Evolutionary conservation across 1,284 basidiomycete species (phyloP).

Genomic region (Puccinia novopanici): DNA sequence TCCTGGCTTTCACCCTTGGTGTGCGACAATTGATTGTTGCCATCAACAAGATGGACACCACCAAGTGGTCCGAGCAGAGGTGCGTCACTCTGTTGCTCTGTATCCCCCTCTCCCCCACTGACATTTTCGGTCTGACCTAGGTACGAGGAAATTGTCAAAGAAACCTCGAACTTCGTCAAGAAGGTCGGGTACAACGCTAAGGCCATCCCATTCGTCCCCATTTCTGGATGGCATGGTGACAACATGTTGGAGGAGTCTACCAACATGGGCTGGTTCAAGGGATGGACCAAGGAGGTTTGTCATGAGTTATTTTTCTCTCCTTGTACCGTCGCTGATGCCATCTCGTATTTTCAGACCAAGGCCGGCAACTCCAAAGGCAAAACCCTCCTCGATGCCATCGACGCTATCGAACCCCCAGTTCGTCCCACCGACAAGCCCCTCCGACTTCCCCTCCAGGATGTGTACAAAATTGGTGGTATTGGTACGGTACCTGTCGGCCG

Average conservation of each 20-base stretch:
- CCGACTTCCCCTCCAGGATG: conserved; percentile 99
- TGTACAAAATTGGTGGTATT: conserved; percentile 99
- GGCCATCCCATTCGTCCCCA: conserved; percentile 95
- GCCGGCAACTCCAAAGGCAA: conserved; percentile 89
- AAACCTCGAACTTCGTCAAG: conserved; percentile 99
- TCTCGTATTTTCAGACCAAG: conserved; percentile 70
- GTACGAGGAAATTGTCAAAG: conserved; percentile 99
- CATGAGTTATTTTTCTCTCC: neutral
- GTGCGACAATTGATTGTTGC: conserved; percentile 99
- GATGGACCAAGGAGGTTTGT: conserved; percentile 75
- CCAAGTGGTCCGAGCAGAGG: conserved; percentile 64
- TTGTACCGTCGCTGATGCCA: conserved; percentile 55
- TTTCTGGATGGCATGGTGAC: conserved; percentile 99
- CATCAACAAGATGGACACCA: conserved; percentile 99
- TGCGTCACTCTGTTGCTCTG: neutral
- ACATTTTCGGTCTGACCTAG: conserved; percentile 64
- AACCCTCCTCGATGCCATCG: conserved; percentile 99
- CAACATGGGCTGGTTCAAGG: conserved; percentile 99
- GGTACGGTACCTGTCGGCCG: conserved; percentile 99
- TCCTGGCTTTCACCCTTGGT: conserved; percentile 99
- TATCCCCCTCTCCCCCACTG: conserved; percentile 60
- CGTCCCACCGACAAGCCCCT: conserved; percentile 99
- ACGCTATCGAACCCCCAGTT: conserved; percentile 95
- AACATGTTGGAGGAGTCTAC: conserved; percentile 98
- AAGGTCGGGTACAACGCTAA: conserved; percentile 99